These are phyloP conservation scores for Fusarium austroafricanum DNA, from an alignment of 2,329 filamentous ascomycete species.

Conservation along the genomic window DNA sequence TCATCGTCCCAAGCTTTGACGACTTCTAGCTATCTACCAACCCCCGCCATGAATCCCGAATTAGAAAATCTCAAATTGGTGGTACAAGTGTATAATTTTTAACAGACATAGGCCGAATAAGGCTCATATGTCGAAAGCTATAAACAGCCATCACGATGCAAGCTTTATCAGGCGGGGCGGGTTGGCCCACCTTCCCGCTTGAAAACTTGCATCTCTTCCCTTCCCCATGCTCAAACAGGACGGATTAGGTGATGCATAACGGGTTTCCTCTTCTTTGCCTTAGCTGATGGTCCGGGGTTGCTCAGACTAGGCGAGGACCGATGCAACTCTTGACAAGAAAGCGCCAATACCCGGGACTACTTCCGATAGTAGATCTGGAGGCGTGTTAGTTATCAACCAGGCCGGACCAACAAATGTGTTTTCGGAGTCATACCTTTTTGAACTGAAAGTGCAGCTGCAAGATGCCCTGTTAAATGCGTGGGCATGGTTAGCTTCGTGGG, in stretches of 20 bases:
- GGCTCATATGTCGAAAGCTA: constrained; percentile 33
- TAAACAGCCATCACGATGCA: constrained; percentile 33
- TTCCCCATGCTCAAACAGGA: constrained; percentile 15
- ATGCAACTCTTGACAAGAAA: constrained; percentile 1
- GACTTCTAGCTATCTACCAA: constrained; percentile 11
- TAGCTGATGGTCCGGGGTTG: constrained; percentile 2
- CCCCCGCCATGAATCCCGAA: constrained; percentile 2
- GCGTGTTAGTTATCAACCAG: constrained; percentile 39
- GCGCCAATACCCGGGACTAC: constrained; percentile 46
- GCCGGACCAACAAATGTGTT: constrained; percentile 2
- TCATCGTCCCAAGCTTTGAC: not conserved
- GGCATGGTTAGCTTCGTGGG: constrained; percentile 35
- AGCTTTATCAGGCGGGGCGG: constrained; percentile 18
- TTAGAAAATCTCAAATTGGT: constrained; percentile 29
- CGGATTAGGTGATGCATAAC: not conserved
- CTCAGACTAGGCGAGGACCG: constrained; percentile 11
- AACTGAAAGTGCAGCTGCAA: constrained; percentile 98
- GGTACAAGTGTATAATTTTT: constrained; percentile 37
- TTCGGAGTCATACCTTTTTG: constrained; percentile 78
- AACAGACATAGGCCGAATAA: constrained; percentile 30
- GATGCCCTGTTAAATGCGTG: constrained; percentile 78
- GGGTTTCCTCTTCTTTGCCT: constrained; percentile 10
- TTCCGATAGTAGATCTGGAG: constrained; percentile 68
- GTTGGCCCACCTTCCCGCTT: constrained; percentile 27
- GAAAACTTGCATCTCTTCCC: constrained; percentile 20